Conservation (phyloP, 768 basidiomycete species). For the Collybia sp. region DNA sequence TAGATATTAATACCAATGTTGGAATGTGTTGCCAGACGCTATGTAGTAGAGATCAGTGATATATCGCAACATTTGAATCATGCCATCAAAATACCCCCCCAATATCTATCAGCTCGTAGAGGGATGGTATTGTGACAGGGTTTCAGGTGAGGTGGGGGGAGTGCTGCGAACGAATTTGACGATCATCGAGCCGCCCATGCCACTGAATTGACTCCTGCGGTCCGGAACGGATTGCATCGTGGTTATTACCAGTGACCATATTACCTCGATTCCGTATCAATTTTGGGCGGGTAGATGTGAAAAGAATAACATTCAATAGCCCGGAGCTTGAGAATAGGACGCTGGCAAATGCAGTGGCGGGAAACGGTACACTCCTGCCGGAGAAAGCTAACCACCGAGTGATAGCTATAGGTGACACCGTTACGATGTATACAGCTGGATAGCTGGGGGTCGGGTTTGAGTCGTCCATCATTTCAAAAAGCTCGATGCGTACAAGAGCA, state of each 20-base stretch:
- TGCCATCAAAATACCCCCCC: too few relatives aligned
- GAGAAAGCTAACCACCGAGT: constrained; percentile 30
- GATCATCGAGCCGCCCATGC: not conserved
- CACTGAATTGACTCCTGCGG: not conserved
- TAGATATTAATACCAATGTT: too few relatives aligned
- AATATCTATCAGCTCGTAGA: too few relatives aligned
- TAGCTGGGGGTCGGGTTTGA: not conserved
- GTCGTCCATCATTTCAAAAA: not conserved
- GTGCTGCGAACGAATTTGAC: too few relatives aligned
- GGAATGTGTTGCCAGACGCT: too few relatives aligned
- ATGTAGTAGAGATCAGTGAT: too few relatives aligned
- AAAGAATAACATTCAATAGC: constrained; percentile 34
- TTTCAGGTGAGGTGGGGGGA: too few relatives aligned
- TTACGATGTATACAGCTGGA: constrained; percentile 26
- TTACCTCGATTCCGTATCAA: constrained; percentile 22
- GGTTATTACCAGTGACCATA: not conserved
- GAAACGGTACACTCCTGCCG: constrained; percentile 24
- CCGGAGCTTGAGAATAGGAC: constrained; percentile 35
- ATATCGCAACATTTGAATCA: too few relatives aligned
- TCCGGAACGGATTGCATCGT: not conserved
- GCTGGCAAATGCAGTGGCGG: constrained; percentile 29
- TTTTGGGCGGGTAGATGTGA: constrained; percentile 31
- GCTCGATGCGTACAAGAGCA: constrained; percentile 4
- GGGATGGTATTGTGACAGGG: too few relatives aligned
- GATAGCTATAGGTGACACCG: constrained; percentile 34